Percentiles rank a stretch among this genome's conserved stretches.
Conservation (phyloP, 1,284 basidiomycete genomes). For the Leccinum griseonigrum region DNA sequence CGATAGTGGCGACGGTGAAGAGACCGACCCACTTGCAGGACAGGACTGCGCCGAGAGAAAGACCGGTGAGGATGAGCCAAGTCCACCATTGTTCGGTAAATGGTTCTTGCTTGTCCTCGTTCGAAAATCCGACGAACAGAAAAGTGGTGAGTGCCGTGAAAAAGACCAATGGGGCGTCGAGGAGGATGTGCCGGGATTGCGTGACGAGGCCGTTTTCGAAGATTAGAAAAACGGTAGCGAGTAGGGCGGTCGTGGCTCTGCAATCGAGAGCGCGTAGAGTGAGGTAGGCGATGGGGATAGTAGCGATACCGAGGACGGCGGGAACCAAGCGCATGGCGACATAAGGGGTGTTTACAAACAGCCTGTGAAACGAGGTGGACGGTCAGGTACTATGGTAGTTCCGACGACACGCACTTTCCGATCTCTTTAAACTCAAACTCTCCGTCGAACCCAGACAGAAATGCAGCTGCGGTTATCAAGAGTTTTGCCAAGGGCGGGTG, state of each 20-base stretch:
- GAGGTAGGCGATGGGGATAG: constrained; percentile 90
- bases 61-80: constrained; percentile 87
- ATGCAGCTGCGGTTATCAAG: constrained; percentile 88
- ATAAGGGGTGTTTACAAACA: constrained; percentile 89
- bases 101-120: constrained; percentile 80
- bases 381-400: not conserved
- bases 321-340: constrained; percentile 95
- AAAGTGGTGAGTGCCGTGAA: constrained; percentile 92
- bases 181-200: constrained; percentile 94
- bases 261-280: constrained; percentile 92
- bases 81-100: constrained; percentile 92
- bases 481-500: constrained; percentile 97
- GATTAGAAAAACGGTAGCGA: constrained; percentile 88
- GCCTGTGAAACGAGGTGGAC: constrained; percentile 40
- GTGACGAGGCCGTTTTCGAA: constrained; percentile 97
- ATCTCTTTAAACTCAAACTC: constrained; percentile 98
- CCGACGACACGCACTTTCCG: constrained; percentile 66
- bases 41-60: constrained; percentile 88
- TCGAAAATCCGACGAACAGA: constrained; percentile 88
- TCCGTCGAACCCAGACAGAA: constrained; percentile 89
- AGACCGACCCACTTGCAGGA: constrained; percentile 99
- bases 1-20: constrained; percentile 97
- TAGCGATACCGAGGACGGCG: constrained; percentile 85
- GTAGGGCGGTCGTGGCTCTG: constrained; percentile 84
- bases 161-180: constrained; percentile 96